Conservation (phyloP, 2,329 filamentous ascomycete species). For the Endothia cerciana region DNA sequence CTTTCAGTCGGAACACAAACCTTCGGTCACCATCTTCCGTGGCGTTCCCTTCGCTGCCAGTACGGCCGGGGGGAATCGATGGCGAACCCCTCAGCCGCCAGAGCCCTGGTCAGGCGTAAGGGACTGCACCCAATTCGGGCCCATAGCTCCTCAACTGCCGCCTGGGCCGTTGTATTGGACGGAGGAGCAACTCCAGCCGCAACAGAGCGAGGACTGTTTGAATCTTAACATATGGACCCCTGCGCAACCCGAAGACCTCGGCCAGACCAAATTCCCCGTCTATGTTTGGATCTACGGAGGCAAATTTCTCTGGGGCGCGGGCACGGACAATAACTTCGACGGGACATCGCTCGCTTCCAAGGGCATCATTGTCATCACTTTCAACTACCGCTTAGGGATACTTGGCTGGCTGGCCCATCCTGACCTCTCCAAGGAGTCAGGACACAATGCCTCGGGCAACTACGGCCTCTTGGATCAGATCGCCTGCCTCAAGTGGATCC, state of each 20-base stretch:
- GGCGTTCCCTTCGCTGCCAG: slow-evolving; percentile 46
- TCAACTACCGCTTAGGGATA: slow-evolving; percentile 18
- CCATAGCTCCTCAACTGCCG: slow-evolving; percentile 32
- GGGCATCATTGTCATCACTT: slow-evolving; percentile 4
- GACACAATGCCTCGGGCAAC: slow-evolving; percentile 16
- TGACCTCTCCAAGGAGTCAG: neutral
- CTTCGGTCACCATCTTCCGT: slow-evolving; percentile 38
- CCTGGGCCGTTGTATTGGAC: slow-evolving; percentile 33
- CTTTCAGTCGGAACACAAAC: neutral
- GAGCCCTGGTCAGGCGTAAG: neutral
- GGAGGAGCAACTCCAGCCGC: slow-evolving; percentile 18
- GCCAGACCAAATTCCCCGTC: slow-evolving; percentile 2
- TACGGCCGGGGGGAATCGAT: slow-evolving; percentile 45
- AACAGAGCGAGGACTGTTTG: slow-evolving; percentile 66
- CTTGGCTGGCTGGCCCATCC: slow-evolving; percentile 13
- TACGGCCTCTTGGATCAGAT: slow-evolving; percentile 17
- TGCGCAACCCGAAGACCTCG: slow-evolving; percentile 46
- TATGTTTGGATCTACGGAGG: slow-evolving; percentile 14
- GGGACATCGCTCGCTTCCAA: slow-evolving; percentile 5
- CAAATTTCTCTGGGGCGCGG: slow-evolving; percentile 8
- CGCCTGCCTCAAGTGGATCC: slow-evolving; percentile 8
- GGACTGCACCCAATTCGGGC: slow-evolving; percentile 35
- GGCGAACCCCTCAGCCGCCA: slow-evolving; percentile 36
- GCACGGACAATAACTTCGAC: slow-evolving; percentile 4
- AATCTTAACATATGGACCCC: slow-evolving; percentile 69